These are phyloP conservation scores for Exophiala sp. DNA, from an alignment of 2,329 filamentous ascomycete species.

Conservation along the genomic window DNA sequence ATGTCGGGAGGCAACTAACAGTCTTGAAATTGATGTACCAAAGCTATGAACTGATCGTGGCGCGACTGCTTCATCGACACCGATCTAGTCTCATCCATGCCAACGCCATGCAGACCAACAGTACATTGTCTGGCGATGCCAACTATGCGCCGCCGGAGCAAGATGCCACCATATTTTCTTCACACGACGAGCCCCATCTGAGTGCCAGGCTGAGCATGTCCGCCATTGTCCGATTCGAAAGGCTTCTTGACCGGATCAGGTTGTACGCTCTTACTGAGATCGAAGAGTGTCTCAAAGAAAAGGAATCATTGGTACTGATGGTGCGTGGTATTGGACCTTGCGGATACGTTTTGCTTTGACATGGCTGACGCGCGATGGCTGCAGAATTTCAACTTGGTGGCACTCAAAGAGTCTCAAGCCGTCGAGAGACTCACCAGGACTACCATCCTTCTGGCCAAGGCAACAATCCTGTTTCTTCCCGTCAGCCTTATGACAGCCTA, in stretches of 20 bases:
- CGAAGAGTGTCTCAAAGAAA: slow-evolving; percentile 60
- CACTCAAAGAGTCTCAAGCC: slow-evolving; percentile 66
- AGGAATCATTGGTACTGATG: slow-evolving; percentile 62
- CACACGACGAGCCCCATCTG: slow-evolving; percentile 7
- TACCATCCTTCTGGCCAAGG: slow-evolving; percentile 66
- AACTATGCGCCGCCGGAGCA: not conserved
- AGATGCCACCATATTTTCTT: slow-evolving; percentile 3
- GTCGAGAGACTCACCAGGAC: slow-evolving; percentile 66
- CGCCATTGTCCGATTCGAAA: slow-evolving; percentile 54
- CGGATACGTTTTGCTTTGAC: not conserved
- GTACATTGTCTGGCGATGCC: not conserved
- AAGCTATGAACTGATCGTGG: slow-evolving; percentile 57
- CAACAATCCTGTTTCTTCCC: slow-evolving; percentile 68
- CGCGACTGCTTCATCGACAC: slow-evolving; percentile 52
- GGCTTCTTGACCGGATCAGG: slow-evolving; percentile 55
- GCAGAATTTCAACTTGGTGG: slow-evolving; percentile 71
- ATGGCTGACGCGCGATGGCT: too few relatives aligned
- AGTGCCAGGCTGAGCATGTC: slow-evolving; percentile 41
- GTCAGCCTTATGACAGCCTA: slow-evolving; percentile 70
- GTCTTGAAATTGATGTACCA: slow-evolving; percentile 58
- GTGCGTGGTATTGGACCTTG: slow-evolving; percentile 39
- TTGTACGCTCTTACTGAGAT: slow-evolving; percentile 60
- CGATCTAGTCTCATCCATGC: slow-evolving; percentile 19
- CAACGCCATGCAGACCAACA: not conserved
- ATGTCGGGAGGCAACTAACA: slow-evolving; percentile 55